Base-by-base conservation (phyloP, 352 stramenopile species). In the Thalassiosira pacifica region DNA sequence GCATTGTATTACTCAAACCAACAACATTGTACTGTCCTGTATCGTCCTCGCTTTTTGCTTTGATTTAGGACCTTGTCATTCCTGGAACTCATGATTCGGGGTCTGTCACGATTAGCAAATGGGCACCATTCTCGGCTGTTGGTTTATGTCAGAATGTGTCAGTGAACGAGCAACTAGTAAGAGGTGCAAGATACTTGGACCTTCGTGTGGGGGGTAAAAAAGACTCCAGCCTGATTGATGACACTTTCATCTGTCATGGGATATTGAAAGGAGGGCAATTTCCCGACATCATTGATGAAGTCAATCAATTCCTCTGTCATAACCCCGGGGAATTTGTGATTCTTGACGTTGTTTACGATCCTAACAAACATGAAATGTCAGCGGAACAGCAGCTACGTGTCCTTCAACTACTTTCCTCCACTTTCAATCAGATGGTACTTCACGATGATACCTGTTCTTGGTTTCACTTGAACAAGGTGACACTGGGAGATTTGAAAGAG, bases 21-120 rank as follows among this genome's bases (percentile, higher is more conserved):
- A 31, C 8, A 31, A 60, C 2, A 19, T 60, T 29, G 24, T 13
- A 31, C 24, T 29, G 19, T n/a, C 16, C 45, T n/a, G 18, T 3
- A 57, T n/a, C 6, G 16, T 57, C n/a, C 4, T 8, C 16, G 13
- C 16, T 60, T 60, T 60, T 60, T 29, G 45, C 19, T n/a, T 57
- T 57, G 1, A 26, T 60, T 19, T 31, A 67, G 59, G 73, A 91
- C 22, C 66, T 92, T 48, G 68, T 90, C 4, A 82, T 93, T 37
- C 86, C 87, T 11, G 89, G 84, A 71, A 90, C 84, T 76, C 87
- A 92, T 52, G 81, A 93, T 83, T 88, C 87, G 18, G 89, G 81
- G 42, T 90, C 87, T 8, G 82, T 74, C 55, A 91, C 89, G 2
- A 91, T 93, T 32, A 61, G 70, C 27, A 78, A 77, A 53, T 87